phyloP scores from a whole-genome alignment of 2,329 filamentous ascomycete species.

The Fusarium sulawesiense region DNA sequence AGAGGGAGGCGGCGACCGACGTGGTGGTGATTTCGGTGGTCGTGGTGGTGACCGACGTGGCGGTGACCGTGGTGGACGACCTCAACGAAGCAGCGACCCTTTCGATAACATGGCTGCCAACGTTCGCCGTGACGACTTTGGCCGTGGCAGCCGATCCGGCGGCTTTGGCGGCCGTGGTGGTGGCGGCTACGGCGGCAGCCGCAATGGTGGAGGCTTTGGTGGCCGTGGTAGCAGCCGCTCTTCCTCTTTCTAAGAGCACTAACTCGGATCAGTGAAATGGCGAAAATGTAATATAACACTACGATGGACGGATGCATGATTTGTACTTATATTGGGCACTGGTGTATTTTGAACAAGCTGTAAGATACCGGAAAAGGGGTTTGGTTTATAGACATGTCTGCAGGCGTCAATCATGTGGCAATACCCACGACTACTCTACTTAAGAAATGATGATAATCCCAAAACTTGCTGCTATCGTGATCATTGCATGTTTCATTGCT shows the following conservation, averaged over 20 bases:
- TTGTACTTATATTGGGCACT: constrained; percentile 46
- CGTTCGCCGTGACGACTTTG: constrained; percentile 43
- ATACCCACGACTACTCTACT: constrained; percentile 44
- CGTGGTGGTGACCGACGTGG: constrained; percentile 5
- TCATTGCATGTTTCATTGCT: not conserved
- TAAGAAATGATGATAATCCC: constrained; percentile 41
- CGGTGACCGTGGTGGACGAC: constrained; percentile 19
- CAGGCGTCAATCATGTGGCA: constrained; percentile 40
- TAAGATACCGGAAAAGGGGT: constrained; percentile 43
- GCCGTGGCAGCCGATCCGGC: constrained; percentile 19
- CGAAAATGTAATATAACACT: constrained; percentile 38
- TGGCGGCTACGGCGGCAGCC: constrained; percentile 14
- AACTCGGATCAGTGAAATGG: not conserved
- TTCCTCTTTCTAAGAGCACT: constrained; percentile 20
- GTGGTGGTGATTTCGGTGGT: not conserved
- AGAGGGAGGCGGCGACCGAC: constrained; percentile 26
- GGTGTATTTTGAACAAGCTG: constrained; percentile 39
- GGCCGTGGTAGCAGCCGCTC: not conserved
- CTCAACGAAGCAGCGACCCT: constrained; percentile 24
- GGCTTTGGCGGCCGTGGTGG: constrained; percentile 30
- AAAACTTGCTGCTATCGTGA: not conserved
- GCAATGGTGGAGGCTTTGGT: not conserved
- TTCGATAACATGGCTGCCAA: constrained; percentile 46
- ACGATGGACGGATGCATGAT: constrained; percentile 39
- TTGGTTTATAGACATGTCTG: constrained; percentile 42